Evolutionary conservation across 176 grass and related monocot species (phyloP), one percentile per base, ranked within the genome.

Genomic region (Musa beccarii): DNA sequence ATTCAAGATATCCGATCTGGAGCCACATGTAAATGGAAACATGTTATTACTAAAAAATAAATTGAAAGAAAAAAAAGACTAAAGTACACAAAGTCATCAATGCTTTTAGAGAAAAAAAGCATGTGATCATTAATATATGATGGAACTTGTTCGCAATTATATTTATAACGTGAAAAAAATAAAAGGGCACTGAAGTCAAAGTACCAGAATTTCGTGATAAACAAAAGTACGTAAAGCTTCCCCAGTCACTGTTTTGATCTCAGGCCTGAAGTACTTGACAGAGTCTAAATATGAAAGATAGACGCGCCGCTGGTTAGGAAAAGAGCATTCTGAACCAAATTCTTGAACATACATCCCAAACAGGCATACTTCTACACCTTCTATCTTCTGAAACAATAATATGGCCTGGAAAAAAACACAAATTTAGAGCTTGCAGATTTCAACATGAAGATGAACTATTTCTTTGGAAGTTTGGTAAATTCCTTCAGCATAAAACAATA

Each of bases 331-430:
- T 9, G 89, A 86, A 76, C 96, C 91, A 84, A 99, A 99, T 82
- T 99, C 96, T 88, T 99, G 96, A 73, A 99, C 96, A 84, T 99
- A 99, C 96, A 99, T 99, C 71, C 96, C 91, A 81, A 99, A 99
- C 53, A 99, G 79, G 81, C 96, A 99, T 71, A 99, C 96, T 91
- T 99, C 96, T 70, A 99, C 96, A 61, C 96, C 96, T 89, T 99
- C 96, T 75, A 99, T 99, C 86, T 88, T 99, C 82, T 99, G 96
- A 81, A 99, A 99, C 71, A 99, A 83, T 63, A 99, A 84, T 76
- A 99, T 81, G 71, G 91, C 96, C 96, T 99, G 86, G 55, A 80
- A 86, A 86, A 82, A 49, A 85, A 79, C 34, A 20, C 43, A 50
- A 51, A 16, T 25, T 19, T 17, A 69, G 68, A 70, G 9, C 19